Evolutionary conservation across 169 alveolate species (phyloP).

Genomic region (Haemoproteus tartakovskyi): DNA sequence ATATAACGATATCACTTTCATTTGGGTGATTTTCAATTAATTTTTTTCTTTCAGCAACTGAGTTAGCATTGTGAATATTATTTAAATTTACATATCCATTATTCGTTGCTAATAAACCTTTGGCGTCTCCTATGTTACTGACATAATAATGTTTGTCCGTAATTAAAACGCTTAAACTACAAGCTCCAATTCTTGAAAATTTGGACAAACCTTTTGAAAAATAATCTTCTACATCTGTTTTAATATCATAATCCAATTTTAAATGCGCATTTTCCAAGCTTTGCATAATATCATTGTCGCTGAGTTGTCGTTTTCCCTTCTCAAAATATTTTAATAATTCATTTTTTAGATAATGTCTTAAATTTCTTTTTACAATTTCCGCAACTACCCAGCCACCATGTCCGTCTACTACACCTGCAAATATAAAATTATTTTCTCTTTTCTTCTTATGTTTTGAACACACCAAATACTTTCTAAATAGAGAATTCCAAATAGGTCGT

Average conservation of each 20-base stretch:
- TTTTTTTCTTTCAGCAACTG: conserved; percentile 63
- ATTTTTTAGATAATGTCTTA: conserved; percentile 31
- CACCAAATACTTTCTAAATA: too few species aligned
- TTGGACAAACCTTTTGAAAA: not conserved
- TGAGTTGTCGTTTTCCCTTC: not conserved
- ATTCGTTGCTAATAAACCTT: conserved; percentile 6
- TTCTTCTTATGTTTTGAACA: too few species aligned
- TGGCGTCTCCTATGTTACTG: conserved; percentile 51
- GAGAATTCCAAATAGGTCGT: too few species aligned
- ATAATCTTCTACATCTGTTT: conserved; percentile 1
- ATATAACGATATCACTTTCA: conserved; percentile 68
- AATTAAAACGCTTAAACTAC: conserved; percentile 39
- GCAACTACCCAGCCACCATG: conserved; percentile 43
- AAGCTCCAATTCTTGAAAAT: conserved; percentile 21
- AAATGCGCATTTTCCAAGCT: conserved; percentile 39
- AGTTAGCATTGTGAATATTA: conserved; percentile 67
- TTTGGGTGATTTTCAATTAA: conserved; percentile 70
- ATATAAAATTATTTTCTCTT: conserved; percentile 6
- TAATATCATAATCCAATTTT: conserved; percentile 9
- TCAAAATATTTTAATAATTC: conserved; percentile 12
- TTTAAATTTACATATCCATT: conserved; percentile 22
- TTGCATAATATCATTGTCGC: conserved; percentile 5
- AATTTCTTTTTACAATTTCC: conserved; percentile 23
- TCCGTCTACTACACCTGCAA: conserved; percentile 51
- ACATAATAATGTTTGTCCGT: conserved; percentile 20